These are phyloP conservation scores for Xeromyces bisporus DNA, from an alignment of 495 filamentous ascomycete genomes.

Conservation along the genomic window DNA sequence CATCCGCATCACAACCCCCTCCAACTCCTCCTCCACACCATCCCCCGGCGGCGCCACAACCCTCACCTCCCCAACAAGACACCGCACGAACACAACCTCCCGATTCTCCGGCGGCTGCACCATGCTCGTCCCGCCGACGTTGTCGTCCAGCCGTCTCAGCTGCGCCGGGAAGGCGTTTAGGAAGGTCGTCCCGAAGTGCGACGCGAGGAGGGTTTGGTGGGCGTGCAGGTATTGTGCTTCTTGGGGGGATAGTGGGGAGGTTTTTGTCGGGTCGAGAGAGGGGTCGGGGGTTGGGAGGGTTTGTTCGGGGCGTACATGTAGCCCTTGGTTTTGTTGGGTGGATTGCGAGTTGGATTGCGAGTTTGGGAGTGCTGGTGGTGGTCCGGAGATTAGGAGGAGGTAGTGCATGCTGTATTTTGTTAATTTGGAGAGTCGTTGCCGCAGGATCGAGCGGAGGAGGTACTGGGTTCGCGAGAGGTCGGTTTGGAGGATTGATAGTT, in stretches of 20 bases:
- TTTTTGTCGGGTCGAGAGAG: constrained; percentile 19
- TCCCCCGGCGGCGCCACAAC: constrained; percentile 40
- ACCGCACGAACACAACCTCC: constrained; percentile 67
- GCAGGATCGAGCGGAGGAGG: constrained; percentile 66
- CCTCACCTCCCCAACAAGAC: constrained; percentile 39
- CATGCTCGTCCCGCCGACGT: constrained; percentile 78
- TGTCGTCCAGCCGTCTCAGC: constrained; percentile 75
- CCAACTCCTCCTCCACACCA: constrained; percentile 38
- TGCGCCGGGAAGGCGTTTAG: constrained; percentile 58
- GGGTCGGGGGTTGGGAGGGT: constrained; percentile 22
- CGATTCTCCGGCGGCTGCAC: constrained; percentile 70
- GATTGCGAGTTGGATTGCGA: constrained; percentile 36
- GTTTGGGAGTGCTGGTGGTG: constrained; percentile 55
- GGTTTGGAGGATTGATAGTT: constrained; percentile 87
- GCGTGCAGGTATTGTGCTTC: constrained; percentile 64
- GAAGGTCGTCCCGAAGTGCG: constrained; percentile 70
- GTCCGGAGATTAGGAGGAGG: constrained; percentile 19
- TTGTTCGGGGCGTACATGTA: constrained; percentile 16
- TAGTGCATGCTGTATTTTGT: constrained; percentile 29
- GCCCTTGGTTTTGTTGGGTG: constrained; percentile 18
- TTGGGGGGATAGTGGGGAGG: constrained; percentile 42
- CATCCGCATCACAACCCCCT: constrained; percentile 40
- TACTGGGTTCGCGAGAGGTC: constrained; percentile 90
- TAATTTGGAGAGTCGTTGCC: constrained; percentile 68
- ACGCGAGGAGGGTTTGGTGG: constrained; percentile 65